Conservation (phyloP, 2,329 filamentous ascomycete genomes). For the Fusarium liriodendri region DNA sequence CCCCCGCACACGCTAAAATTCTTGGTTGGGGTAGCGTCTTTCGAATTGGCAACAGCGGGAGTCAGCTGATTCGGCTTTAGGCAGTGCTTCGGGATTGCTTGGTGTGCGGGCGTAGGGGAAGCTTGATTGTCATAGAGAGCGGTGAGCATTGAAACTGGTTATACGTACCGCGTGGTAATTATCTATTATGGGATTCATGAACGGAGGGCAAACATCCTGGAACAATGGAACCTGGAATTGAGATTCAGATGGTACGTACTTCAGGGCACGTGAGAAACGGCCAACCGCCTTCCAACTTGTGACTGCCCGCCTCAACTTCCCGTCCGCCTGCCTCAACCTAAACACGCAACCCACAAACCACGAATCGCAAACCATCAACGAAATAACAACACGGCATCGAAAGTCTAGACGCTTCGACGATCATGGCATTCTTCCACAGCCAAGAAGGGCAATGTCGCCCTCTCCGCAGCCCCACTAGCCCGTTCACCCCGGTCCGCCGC, state of each 20-base stretch:
- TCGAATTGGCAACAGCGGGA: not conserved
- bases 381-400: not conserved
- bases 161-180: not conserved
- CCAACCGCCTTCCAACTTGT: not conserved
- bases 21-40: constrained; percentile 1
- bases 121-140: not conserved
- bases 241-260: not conserved
- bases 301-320: not conserved
- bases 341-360: not conserved
- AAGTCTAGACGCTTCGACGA: not conserved
- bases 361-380: not conserved
- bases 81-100: not conserved
- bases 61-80: constrained; percentile 2
- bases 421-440: not conserved
- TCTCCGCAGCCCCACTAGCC: not conserved
- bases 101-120: not conserved
- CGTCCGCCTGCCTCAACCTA: not conserved
- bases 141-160: not conserved
- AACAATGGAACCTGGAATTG: not conserved
- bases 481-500: not conserved
- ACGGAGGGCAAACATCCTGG: not conserved
- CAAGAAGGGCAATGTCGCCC: not conserved
- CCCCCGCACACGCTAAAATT: constrained; percentile 4
- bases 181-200: not conserved
- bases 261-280: not conserved